These are phyloP conservation scores for Arctium lappa DNA, from an alignment of 129 eudicot species.

Conservation along the genomic window DNA sequence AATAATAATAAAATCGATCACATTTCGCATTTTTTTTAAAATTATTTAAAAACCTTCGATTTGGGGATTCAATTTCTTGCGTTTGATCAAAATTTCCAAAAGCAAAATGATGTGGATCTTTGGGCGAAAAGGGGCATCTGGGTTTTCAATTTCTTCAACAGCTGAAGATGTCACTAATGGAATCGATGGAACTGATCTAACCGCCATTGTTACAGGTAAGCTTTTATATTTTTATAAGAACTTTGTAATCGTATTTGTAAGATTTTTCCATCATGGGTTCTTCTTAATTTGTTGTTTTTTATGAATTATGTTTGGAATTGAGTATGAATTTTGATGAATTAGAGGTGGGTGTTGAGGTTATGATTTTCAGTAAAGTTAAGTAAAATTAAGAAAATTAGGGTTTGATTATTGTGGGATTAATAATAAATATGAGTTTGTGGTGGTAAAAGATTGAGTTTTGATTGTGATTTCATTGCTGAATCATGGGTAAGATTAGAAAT, in stretches of 20 bases:
- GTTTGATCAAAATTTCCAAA: not conserved
- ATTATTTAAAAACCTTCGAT: not conserved
- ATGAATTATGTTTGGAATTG: not conserved
- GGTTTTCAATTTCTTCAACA: conserved; percentile 66
- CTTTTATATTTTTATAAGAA: not conserved
- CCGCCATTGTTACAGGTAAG: conserved; percentile 67
- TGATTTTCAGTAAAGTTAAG: not conserved
- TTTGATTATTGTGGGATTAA: not conserved
- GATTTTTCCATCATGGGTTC: conserved; percentile 6
- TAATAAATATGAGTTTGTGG: not conserved
- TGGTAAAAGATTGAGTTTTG: not conserved
- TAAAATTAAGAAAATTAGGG: not conserved
- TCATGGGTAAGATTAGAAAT: not conserved
- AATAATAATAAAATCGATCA: no score
- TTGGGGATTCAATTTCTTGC: not conserved
- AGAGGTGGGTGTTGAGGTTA: not conserved
- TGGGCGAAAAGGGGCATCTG: conserved; percentile 57
- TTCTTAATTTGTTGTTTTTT: not conserved
- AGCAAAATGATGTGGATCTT: conserved; percentile 48
- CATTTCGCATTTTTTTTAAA: not conserved
- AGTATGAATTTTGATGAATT: not conserved
- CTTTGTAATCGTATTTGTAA: not conserved
- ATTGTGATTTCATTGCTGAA: conserved; percentile 8
- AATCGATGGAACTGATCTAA: conserved; percentile 55
- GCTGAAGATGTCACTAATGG: conserved; percentile 71